Evolutionary conservation across 108 stramenopile genomes (phyloP), one percentile per base, ranked within the genome.

Genomic region (Skeletonema costatum): DNA sequence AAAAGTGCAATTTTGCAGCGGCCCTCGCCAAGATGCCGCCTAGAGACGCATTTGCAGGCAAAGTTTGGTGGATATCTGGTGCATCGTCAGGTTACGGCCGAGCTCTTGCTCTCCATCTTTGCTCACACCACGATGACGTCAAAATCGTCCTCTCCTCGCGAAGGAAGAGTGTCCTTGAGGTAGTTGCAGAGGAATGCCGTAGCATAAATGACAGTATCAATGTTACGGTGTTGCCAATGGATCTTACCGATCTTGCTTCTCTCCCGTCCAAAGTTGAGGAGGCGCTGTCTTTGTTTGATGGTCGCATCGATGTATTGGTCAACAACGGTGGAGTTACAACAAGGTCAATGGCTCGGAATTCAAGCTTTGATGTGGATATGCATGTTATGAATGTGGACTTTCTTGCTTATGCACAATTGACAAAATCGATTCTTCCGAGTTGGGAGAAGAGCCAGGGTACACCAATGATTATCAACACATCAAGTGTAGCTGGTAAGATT

Each of bases 311-410:
- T 68, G 48, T 68, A 13, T 38, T 68, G 30, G 67, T 68, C 4
- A 68, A 68, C 17, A 68, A 68, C 51, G 67, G 50, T 33, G 67
- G 67, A 13, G 67, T 68, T 2, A 38, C 67, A 21, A 68, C 67
- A 14, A 68, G 67, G 33, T 68, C 46, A 29, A 53, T 68, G 50
- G 67, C 67, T 13, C 16, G 21, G 14, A 14, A 29, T 16, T 33
- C 67, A 38, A 30, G 16, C 32, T 68, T 68, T 53, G 50, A 53
- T 5, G 67, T 68, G 30, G 67, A 68, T 68, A 30, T 16, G 17
- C 25, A 16, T 4, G 42, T 68, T 2, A 32, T 32, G 32, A 68
- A 50, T 16, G 67, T 68, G 21, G 67, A 46, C 31, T 68, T 50
- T 46, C 48, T 68, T 4, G 32, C 67, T 21, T 68, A 68, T 32